These are phyloP conservation scores for Asterophora lycoperdoides DNA, from an alignment of 768 basidiomycete species.

Conservation along the genomic window DNA sequence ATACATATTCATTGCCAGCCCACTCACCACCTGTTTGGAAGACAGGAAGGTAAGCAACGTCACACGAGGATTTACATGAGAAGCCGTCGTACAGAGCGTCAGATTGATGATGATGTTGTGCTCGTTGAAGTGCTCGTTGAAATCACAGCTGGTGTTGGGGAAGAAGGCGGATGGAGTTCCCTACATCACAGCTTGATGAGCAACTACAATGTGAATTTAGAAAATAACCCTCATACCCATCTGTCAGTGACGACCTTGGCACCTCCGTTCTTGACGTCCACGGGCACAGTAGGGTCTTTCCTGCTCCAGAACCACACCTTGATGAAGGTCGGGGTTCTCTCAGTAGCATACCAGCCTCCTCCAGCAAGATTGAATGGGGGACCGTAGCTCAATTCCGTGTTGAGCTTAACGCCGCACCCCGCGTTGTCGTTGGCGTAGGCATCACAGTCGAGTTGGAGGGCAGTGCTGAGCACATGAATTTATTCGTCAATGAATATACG, in stretches of 20 bases:
- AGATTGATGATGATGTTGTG: slow-evolving; percentile 67
- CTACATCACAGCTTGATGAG: slow-evolving; percentile 24
- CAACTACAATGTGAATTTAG: not conserved
- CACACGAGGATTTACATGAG: not conserved
- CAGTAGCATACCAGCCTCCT: slow-evolving; percentile 65
- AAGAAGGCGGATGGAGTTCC: slow-evolving; percentile 55
- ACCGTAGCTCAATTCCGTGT: slow-evolving; percentile 44
- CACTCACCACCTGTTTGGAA: slow-evolving; percentile 42
- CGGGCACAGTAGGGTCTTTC: slow-evolving; percentile 40
- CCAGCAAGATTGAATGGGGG: slow-evolving; percentile 52
- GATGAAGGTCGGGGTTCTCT: slow-evolving; percentile 52
- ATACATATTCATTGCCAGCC: slow-evolving; percentile 45
- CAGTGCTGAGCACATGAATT: slow-evolving; percentile 15
- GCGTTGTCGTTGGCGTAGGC: slow-evolving; percentile 35
- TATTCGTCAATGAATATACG: not conserved
- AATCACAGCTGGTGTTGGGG: slow-evolving; percentile 56
- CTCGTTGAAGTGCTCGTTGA: slow-evolving; percentile 47
- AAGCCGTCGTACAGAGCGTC: slow-evolving; percentile 32
- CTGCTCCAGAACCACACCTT: slow-evolving; percentile 75
- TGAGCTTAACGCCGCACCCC: slow-evolving; percentile 42
- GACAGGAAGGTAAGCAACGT: not conserved
- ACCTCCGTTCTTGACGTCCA: slow-evolving; percentile 40
- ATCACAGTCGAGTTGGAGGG: slow-evolving; percentile 37
- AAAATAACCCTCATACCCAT: slow-evolving; percentile 41
- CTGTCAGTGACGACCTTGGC: slow-evolving; percentile 38